Evolutionary conservation across 176 grass and related monocot genomes (phyloP), one percentile per base, ranked within the genome.

Genomic region (Juncus inflexus): DNA sequence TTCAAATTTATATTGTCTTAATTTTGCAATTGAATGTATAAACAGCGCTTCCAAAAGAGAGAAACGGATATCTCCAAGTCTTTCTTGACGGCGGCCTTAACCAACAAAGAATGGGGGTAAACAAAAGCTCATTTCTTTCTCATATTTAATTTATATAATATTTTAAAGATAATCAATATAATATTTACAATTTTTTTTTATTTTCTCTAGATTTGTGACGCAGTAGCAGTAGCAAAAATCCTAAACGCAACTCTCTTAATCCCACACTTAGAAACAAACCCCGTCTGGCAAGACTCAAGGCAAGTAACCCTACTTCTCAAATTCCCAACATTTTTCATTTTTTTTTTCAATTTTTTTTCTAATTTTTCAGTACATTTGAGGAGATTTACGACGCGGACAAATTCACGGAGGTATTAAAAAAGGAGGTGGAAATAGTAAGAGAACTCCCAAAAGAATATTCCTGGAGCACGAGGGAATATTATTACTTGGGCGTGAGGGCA

Each of bases 81-180:
- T 97, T 97, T 80, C 88, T 97, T 77, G 94, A 97, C 53, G 94
- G 94, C 52, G 94, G 94, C 67, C 73, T 97, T 55, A 97, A 97
- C 52, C 94, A 97, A 64, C 94, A 91, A 77, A 89, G 88, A 66
- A 97, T 97, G 85, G 88, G 82, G 78, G 94, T 97, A 91, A 81
- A 50, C 12, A 55, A 35, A 35, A n/a, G n/a, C 12, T 7, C 47
- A 15, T 49, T 35, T 70, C 58, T 74, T 53, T 7, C 50, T 77
- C 52, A 19, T 2, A 57, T 62, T 49, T 36, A 14, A 73, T 67
- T 65, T 52, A 15, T 4, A 79, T 53, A 59, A 64, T n/a, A n/a
- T n/a, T n/a, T n/a, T n/a, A n/a, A n/a, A n/a, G n/a, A n/a, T n/a
- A n/a, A n/a, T n/a, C n/a, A n/a, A n/a, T n/a, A n/a, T n/a, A n/a